Conservation (phyloP, 306 rosid genomes). For the Lithocarpus polystachyus region DNA sequence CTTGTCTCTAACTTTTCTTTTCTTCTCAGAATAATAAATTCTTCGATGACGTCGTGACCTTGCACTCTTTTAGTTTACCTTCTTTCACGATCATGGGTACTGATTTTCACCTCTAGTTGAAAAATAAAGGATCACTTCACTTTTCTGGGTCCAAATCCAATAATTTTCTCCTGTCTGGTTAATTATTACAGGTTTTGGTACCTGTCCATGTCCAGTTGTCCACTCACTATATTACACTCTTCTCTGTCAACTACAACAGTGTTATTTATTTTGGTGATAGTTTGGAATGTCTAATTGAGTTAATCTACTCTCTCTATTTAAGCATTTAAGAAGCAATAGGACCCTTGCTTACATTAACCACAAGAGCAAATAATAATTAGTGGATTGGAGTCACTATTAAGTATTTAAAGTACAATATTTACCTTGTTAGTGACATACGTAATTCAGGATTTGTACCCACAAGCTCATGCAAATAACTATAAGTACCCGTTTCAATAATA, state of each 20-base stretch:
- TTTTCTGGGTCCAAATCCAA: background rate
- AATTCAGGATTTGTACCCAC: no score
- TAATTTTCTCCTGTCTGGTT: background rate
- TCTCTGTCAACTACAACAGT: background rate
- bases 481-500: no score
- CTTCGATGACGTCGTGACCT: background rate
- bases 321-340: background rate
- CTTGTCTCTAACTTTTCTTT: background rate
- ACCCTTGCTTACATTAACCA: no score
- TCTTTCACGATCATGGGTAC: background rate
- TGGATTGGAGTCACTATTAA: no score
- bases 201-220: background rate
- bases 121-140: background rate
- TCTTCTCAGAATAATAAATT: background rate
- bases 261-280: background rate
- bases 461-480: no score
- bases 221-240: background rate
- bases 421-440: no score
- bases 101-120: background rate
- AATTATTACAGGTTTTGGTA: background rate
- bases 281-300: background rate
- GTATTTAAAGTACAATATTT: no score
- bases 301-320: background rate
- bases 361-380: no score
- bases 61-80: background rate